A percentile compares a stretch with the other conserved stretches of the same genome.
These are phyloP conservation scores for Saccharomycopsis hybrid DNA, from an alignment of 1,139 yeast genomes.

Conservation along the genomic window DNA sequence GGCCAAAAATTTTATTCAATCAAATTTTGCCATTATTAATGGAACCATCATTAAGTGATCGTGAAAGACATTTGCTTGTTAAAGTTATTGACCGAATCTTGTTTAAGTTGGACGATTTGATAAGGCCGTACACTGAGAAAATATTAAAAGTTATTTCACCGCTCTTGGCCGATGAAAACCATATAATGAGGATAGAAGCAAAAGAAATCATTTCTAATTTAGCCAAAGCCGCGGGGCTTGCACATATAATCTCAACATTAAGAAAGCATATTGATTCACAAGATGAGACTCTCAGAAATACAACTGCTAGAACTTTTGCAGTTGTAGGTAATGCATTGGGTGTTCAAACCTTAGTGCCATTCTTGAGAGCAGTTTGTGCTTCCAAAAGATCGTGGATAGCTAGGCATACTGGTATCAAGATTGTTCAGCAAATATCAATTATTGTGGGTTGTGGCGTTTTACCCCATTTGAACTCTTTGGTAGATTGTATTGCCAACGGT, in stretches of 20 bases:
- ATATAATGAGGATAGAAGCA: slow-evolving; percentile 67
- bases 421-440: slow-evolving; percentile 69
- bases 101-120: slow-evolving; percentile 53
- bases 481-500: slow-evolving; percentile 53
- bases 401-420: slow-evolving; percentile 78
- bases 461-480: slow-evolving; percentile 65
- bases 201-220: slow-evolving; percentile 71
- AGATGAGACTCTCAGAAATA: slow-evolving; percentile 76
- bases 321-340: slow-evolving; percentile 82
- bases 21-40: slow-evolving; percentile 67
- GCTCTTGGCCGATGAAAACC: slow-evolving; percentile 72
- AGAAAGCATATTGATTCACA: slow-evolving; percentile 78
- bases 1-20: slow-evolving; percentile 63
- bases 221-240: slow-evolving; percentile 76
- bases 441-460: slow-evolving; percentile 68
- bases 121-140: slow-evolving; percentile 70
- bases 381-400: slow-evolving; percentile 82
- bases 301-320: slow-evolving; percentile 76
- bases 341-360: slow-evolving; percentile 63
- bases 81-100: slow-evolving; percentile 69
- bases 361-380: slow-evolving; percentile 72
- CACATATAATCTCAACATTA: slow-evolving; percentile 68
- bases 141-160: slow-evolving; percentile 75
- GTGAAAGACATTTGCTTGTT: slow-evolving; percentile 75
- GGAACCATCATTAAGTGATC: slow-evolving; percentile 71